Evolutionary conservation across 768 basidiomycete species (phyloP).

Genomic region (Panus rudis): DNA sequence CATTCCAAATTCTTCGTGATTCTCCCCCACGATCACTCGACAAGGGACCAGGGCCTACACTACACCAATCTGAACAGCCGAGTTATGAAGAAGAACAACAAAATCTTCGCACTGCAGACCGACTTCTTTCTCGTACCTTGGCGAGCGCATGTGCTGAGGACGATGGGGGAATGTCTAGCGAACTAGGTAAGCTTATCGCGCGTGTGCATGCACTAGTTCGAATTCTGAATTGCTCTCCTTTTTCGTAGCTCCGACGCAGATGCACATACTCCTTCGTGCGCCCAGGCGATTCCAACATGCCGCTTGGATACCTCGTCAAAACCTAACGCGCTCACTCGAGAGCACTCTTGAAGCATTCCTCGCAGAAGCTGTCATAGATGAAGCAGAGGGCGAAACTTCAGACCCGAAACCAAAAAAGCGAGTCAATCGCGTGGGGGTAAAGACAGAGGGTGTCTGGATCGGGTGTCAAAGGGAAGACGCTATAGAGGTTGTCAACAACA

Average conservation of each 20-base stretch:
- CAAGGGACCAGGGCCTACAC: too few species aligned
- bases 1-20: constrained; percentile 7
- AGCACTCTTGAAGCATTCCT: constrained; percentile 28
- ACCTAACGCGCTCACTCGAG: constrained; percentile 32
- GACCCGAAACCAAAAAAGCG: constrained; percentile 25
- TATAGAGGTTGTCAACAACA: neutral
- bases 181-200: constrained; percentile 28
- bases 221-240: neutral
- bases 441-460: constrained; percentile 38
- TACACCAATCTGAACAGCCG: too few species aligned
- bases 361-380: constrained; percentile 15
- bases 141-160: constrained; percentile 38
- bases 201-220: neutral
- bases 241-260: constrained; percentile 38
- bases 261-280: constrained; percentile 39
- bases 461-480: constrained; percentile 16
- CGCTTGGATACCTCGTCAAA: constrained; percentile 41
- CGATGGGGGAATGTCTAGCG: constrained; percentile 34
- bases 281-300: constrained; percentile 42
- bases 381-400: constrained; percentile 18
- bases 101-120: constrained; percentile 18
- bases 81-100: constrained; percentile 27
- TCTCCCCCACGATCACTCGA: too few species aligned
- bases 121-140: constrained; percentile 37
- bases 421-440: constrained; percentile 11